phyloP scores from a whole-genome alignment of 2,329 filamentous ascomycete species.

The Beauveria sp. region DNA sequence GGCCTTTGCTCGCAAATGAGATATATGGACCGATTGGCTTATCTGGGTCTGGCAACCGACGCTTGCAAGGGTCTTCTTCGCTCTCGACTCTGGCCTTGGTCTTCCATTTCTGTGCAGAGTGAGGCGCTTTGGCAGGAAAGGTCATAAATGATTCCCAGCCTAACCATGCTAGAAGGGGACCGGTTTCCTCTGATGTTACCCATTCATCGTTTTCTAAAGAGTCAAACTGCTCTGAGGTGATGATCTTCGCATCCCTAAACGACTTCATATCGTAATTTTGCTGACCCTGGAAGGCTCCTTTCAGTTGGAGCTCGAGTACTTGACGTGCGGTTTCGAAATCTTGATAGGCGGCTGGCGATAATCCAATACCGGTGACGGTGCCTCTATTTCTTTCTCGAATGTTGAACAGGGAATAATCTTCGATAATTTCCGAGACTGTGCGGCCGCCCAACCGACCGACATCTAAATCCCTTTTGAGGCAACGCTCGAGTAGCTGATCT shows the following conservation, averaged over 20 bases:
- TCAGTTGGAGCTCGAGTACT: not conserved
- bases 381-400: slow-evolving; percentile 33
- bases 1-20: slow-evolving; percentile 11
- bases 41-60: not conserved
- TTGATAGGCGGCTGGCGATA: not conserved
- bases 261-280: not conserved
- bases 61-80: not conserved
- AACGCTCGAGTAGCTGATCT: slow-evolving; percentile 66
- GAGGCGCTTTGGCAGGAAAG: not conserved
- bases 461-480: slow-evolving; percentile 33
- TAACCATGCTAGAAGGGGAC: slow-evolving; percentile 14
- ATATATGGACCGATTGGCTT: slow-evolving; percentile 5
- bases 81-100: not conserved
- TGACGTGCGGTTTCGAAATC: not conserved
- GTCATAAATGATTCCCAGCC: slow-evolving; percentile 5
- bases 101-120: not conserved
- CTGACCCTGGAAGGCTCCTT: not conserved
- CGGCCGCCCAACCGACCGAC: slow-evolving; percentile 56
- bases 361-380: not conserved
- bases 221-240: slow-evolving; percentile 55
- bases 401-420: slow-evolving; percentile 58
- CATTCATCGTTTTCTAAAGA: slow-evolving; percentile 48
- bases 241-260: slow-evolving; percentile 28
- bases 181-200: slow-evolving; percentile 14
- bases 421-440: slow-evolving; percentile 58